phyloP scores from a whole-genome alignment of 2,329 filamentous ascomycete genomes.

The Apiospora saccharicola region DNA sequence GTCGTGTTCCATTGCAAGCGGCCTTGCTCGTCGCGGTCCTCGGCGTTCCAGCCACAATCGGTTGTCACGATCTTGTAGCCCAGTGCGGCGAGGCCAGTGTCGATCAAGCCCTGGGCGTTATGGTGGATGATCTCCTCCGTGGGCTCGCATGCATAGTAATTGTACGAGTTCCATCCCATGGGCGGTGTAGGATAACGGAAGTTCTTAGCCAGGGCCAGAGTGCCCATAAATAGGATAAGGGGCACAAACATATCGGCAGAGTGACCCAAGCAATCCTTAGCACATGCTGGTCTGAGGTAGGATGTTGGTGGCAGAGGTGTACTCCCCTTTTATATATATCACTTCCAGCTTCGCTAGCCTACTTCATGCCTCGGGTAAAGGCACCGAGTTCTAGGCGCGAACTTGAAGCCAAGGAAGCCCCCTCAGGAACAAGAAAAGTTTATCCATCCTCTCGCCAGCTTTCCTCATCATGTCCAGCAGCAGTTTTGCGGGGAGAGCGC shows the following conservation, averaged over 20 bases:
- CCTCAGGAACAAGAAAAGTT: neutral
- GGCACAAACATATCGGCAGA: neutral
- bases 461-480: neutral
- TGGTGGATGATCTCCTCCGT: constrained; percentile 56
- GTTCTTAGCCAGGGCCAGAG: constrained; percentile 29
- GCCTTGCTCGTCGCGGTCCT: constrained; percentile 49
- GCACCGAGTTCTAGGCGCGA: neutral
- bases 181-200: constrained; percentile 44
- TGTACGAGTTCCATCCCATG: constrained; percentile 68
- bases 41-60: constrained; percentile 65
- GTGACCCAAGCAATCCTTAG: neutral
- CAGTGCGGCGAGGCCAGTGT: constrained; percentile 56
- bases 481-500: neutral
- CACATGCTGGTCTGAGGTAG: neutral
- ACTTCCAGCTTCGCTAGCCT: neutral
- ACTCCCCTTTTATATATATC: neutral
- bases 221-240: neutral
- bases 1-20: constrained; percentile 57
- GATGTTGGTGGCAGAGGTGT: neutral
- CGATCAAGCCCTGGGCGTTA: constrained; percentile 61
- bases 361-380: neutral
- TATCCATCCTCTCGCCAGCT: constrained; percentile 13
- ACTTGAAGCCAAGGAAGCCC: constrained; percentile 8
- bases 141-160: constrained; percentile 59
- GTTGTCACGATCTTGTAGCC: constrained; percentile 65